Percentiles rank a stretch among this genome's conserved stretches.
Conservation (phyloP, 177 flowering plant genomes). For the Vitis hybrid region DNA sequence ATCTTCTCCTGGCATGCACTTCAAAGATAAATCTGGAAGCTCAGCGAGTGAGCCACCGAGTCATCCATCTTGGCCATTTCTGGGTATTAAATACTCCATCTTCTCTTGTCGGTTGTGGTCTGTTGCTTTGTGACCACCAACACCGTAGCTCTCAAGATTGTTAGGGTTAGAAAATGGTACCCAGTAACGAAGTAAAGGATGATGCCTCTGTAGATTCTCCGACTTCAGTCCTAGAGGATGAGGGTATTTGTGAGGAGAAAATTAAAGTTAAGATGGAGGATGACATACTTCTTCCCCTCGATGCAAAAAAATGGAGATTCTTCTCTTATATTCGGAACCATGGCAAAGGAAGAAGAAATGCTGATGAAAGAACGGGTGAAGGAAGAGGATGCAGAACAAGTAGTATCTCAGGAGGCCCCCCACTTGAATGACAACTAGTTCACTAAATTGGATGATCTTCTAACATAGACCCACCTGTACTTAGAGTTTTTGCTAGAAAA, state of each 20-base stretch:
- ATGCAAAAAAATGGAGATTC: constrained; percentile 40
- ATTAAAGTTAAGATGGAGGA: constrained; percentile 27
- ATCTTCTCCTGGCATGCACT: no score
- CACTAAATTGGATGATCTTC: constrained; percentile 80
- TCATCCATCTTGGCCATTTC: no score
- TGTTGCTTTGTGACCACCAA: no score
- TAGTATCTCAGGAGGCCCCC: not conserved
- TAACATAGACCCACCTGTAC: constrained; percentile 80
- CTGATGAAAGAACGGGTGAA: constrained; percentile 51
- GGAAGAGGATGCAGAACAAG: constrained; percentile 42
- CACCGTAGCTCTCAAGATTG: not conserved
- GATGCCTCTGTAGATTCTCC: constrained; percentile 30
- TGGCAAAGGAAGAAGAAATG: constrained; percentile 75
- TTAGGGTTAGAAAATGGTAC: not conserved
- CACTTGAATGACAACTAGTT: constrained; percentile 59
- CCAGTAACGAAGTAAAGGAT: constrained; percentile 21
- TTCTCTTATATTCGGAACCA: not conserved
- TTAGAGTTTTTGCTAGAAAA: constrained; percentile 80
- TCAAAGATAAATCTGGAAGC: no score
- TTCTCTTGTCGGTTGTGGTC: no score
- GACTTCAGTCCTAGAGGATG: constrained; percentile 59
- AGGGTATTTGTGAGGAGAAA: constrained; percentile 1
- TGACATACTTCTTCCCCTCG: constrained; percentile 7
- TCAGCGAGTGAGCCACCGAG: no score
- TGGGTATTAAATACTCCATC: no score